These are phyloP conservation scores for Trichoderma koningii DNA, from an alignment of 2,329 filamentous ascomycete species.

Conservation along the genomic window DNA sequence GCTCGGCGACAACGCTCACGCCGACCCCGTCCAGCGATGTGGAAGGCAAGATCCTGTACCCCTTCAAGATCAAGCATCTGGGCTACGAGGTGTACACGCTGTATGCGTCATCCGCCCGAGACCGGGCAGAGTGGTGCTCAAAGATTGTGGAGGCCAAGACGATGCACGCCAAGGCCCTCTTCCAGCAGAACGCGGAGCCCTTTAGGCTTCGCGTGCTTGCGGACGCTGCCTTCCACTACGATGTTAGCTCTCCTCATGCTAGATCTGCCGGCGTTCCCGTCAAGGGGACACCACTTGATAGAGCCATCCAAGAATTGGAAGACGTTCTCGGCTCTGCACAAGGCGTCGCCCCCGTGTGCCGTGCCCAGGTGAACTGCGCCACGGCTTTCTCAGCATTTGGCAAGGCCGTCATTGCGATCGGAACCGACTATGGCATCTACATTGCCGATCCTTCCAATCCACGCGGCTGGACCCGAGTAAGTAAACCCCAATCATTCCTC, in stretches of 20 bases:
- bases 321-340: constrained; percentile 69
- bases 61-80: constrained; percentile 93
- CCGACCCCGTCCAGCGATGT: constrained; percentile 60
- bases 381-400: constrained; percentile 84
- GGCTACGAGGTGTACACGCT: constrained; percentile 91
- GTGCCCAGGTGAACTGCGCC: constrained; percentile 87
- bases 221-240: constrained; percentile 86
- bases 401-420: constrained; percentile 86
- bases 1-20: constrained; percentile 49
- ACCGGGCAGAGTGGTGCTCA: constrained; percentile 83
- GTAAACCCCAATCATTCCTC: constrained; percentile 35
- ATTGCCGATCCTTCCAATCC: constrained; percentile 87
- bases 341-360: constrained; percentile 75
- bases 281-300: constrained; percentile 85
- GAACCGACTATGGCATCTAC: constrained; percentile 92
- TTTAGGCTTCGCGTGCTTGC: constrained; percentile 91
- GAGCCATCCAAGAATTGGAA: constrained; percentile 88
- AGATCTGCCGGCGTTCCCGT: constrained; percentile 72
- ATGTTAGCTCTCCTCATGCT: constrained; percentile 59
- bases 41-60: constrained; percentile 84
- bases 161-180: constrained; percentile 82
- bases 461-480: constrained; percentile 85
- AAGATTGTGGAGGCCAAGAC: constrained; percentile 96
- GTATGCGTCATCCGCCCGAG: constrained; percentile 75
- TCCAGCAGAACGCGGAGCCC: constrained; percentile 91